Conservation (phyloP, 2,329 filamentous ascomycete species). For the Botrytis pseudocinerea region DNA sequence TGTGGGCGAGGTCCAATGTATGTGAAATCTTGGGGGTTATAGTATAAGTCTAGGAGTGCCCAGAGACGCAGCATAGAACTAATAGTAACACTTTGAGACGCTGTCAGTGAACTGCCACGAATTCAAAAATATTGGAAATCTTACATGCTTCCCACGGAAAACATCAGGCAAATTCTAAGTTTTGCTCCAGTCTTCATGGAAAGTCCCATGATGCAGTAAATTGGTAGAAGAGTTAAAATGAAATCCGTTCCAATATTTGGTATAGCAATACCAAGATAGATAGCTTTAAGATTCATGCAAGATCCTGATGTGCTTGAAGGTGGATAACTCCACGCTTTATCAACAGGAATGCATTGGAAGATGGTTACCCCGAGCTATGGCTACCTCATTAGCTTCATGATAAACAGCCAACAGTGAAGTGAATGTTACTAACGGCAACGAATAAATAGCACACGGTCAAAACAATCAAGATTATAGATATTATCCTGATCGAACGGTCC, state of each 20-base stretch:
- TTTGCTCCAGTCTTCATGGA: background rate
- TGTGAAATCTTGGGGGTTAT: background rate
- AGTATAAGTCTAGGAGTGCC: background rate
- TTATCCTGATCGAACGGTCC: background rate
- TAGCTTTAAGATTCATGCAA: background rate
- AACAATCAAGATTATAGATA: background rate
- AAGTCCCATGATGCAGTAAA: background rate
- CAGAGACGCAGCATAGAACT: background rate
- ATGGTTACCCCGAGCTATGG: background rate
- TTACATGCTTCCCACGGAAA: background rate
- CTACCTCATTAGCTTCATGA: background rate
- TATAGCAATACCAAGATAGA: background rate
- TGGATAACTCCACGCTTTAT: background rate
- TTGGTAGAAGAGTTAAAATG: background rate
- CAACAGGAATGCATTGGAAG: background rate
- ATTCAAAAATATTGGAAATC: background rate
- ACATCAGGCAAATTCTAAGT: background rate
- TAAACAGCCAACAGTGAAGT: background rate
- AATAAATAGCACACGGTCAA: background rate
- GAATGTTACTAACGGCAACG: background rate
- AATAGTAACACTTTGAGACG: background rate
- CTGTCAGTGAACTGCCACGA: background rate
- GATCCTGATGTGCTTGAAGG: background rate
- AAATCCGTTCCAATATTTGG: background rate
- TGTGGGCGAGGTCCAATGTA: background rate